Base-by-base conservation (phyloP, 2,329 filamentous ascomycete species). In the Epichloe baconii region DNA sequence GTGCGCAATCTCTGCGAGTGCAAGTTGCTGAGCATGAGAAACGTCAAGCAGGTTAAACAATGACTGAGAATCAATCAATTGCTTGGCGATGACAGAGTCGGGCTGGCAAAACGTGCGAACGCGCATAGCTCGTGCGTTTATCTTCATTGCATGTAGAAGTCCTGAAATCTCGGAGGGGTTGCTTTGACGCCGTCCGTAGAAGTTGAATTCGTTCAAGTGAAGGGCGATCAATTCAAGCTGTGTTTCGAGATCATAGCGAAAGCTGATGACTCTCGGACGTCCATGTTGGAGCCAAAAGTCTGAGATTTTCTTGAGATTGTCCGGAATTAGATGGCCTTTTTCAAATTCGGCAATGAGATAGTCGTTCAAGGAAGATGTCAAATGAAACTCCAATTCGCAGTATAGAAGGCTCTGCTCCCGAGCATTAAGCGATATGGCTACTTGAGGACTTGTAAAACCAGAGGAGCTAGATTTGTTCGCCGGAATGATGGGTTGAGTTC, bases 181-280 rank as follows among this genome's bases (percentile, higher is more conserved):
- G 26, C 66, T 66, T 50, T 75, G 70, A 10, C 68, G 64, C 2
- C 68, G 68, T 35, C 76, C 75, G 57, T 76, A 74, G 63, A 81
- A 81, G 36, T 70, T 71, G 58, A 82, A 81, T 21, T 74, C 70
- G 10, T 72, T 61, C 31, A 71, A 60, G 55, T 81, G 78, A 8
- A 74, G 59, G 15, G 62, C 59, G 21, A 80, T 61, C 11, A 82
- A 69, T 11, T 78, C 75, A n/a, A 81, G 59, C 63, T 81, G 78
- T 1, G 77, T 80, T 64, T 80, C 77, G 2, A 80, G 61, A 53
- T 82, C 77, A 60, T 78, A 81, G 17, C 76, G 74, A 61, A 80
- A 81, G 12, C 75, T 74, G 21, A 77, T 63, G 8, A 81, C 77
- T 51, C 69, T 71, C 5, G 77, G 76, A 0, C 75, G 75, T 40